These are phyloP conservation scores for Neocucurbitaria cava DNA, from an alignment of 2,329 filamentous ascomycete genomes.

Conservation along the genomic window DNA sequence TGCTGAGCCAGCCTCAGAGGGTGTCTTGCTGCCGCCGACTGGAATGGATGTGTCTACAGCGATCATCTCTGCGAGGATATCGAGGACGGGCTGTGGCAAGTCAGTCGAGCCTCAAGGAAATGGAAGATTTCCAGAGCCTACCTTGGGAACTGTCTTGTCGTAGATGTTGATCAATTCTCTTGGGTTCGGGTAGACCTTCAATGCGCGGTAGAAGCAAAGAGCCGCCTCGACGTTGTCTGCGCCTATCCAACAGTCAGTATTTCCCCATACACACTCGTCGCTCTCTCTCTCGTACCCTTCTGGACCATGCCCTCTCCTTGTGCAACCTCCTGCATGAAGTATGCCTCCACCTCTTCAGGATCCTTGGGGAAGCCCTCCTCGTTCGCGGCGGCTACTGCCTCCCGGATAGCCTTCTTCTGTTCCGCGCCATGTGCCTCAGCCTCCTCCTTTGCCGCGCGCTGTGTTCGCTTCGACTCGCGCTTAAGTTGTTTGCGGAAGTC, in stretches of 20 bases:
- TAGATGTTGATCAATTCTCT: conserved; percentile 95
- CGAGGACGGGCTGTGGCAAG: conserved; percentile 75
- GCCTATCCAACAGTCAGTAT: conserved; percentile 54
- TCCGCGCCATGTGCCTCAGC: conserved; percentile 69
- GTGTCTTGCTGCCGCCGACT: conserved; percentile 45
- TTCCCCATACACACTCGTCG: not conserved
- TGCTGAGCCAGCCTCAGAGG: conserved; percentile 44
- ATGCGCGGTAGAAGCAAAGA: conserved; percentile 94
- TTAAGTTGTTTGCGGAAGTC: conserved; percentile 70
- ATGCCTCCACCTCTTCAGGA: conserved; percentile 91
- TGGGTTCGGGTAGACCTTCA: conserved; percentile 97
- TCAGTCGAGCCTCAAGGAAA: conserved; percentile 17
- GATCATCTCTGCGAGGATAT: conserved; percentile 98
- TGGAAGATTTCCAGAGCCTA: conserved; percentile 43
- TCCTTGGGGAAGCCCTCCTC: conserved; percentile 90
- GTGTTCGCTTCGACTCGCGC: conserved; percentile 76
- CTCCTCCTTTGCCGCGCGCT: conserved; percentile 74
- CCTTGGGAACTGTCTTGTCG: conserved; percentile 98
- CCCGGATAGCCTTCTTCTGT: conserved; percentile 77
- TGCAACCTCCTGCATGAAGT: conserved; percentile 96
- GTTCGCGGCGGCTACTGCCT: conserved; percentile 79
- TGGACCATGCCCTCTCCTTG: conserved; percentile 82
- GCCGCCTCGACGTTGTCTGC: conserved; percentile 80
- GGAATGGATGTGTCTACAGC: conserved; percentile 76
- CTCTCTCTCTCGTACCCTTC: conserved; percentile 66